Conservation (phyloP, 768 basidiomycete genomes). For the Hortiboletus flavorubellus region DNA sequence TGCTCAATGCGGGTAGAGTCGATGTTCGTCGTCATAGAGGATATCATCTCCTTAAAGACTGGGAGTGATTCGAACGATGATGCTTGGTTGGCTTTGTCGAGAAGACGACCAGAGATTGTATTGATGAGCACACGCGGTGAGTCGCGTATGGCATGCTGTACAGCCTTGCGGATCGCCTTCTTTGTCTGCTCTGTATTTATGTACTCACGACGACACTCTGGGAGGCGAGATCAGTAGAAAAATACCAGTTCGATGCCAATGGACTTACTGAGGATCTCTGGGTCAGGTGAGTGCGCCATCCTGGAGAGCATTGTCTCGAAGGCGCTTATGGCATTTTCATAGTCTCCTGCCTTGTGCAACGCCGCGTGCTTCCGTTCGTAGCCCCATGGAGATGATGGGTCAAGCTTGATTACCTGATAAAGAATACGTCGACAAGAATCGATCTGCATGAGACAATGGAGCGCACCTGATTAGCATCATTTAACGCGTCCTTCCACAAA, state of each 20-base stretch:
- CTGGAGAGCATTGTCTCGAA: slow-evolving; percentile 10
- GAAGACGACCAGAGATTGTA: slow-evolving; percentile 6
- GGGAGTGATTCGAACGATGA: slow-evolving; percentile 4
- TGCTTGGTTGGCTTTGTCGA: background rate
- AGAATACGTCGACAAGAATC: background rate
- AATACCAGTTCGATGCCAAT: background rate
- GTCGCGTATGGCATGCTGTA: slow-evolving; percentile 4
- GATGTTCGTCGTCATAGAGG: slow-evolving; percentile 8
- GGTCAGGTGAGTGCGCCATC: background rate
- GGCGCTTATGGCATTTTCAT: background rate
- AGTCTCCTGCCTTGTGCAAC: background rate
- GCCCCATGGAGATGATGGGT: slow-evolving; percentile 8
- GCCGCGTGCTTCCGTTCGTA: slow-evolving; percentile 11
- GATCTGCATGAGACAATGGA: background rate
- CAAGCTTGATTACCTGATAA: slow-evolving; percentile 7
- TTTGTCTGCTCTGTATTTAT: background rate
- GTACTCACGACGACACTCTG: background rate
- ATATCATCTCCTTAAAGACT: slow-evolving; percentile 9
- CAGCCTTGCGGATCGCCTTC: background rate
- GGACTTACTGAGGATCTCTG: background rate
- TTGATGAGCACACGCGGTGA: slow-evolving; percentile 9
- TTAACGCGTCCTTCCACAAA: slow-evolving; percentile 1
- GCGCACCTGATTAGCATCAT: slow-evolving; percentile 9
- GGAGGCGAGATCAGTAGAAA: background rate
- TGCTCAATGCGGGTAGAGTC: slow-evolving; percentile 2